Evolutionary conservation across 345 rosid genomes (phyloP).

Genomic region (Acer campestre): DNA sequence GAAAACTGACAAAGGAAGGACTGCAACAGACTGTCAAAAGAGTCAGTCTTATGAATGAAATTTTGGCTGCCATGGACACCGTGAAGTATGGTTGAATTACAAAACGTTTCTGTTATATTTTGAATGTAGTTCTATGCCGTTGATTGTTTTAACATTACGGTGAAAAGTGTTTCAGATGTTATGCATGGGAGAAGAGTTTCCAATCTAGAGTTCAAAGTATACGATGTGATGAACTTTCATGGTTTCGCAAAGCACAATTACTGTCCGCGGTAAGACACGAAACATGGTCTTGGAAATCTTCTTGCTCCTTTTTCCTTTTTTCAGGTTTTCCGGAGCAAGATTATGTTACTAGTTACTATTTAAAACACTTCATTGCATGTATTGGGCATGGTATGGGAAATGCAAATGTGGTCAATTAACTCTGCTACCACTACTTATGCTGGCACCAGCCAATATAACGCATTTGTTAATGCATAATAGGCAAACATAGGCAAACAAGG

Average conservation of each 20-base stretch:
- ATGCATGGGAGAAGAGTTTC: constrained; percentile 97
- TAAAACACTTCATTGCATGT: not conserved
- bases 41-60: constrained; percentile 88
- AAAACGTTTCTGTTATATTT: constrained; percentile 5
- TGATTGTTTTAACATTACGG: not conserved
- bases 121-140: constrained; percentile 7
- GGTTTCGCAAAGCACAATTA: constrained; percentile 87
- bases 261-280: constrained; percentile 68
- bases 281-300: not conserved
- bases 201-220: constrained; percentile 69
- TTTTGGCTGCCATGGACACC: constrained; percentile 92
- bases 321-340: not conserved
- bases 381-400: not conserved
- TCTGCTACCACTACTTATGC: not conserved
- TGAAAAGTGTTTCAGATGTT: constrained; percentile 59
- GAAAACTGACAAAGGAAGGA: constrained; percentile 85
- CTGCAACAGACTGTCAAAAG: constrained; percentile 92
- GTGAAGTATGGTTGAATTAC: constrained; percentile 71
- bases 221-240: constrained; percentile 76
- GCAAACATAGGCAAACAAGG: not conserved
- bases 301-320: not conserved
- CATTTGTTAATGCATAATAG: not conserved
- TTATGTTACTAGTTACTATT: not conserved
- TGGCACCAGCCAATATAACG: not conserved
- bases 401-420: not conserved